These are phyloP conservation scores for Cubamyces sp. DNA, from an alignment of 768 basidiomycete genomes.

Conservation along the genomic window DNA sequence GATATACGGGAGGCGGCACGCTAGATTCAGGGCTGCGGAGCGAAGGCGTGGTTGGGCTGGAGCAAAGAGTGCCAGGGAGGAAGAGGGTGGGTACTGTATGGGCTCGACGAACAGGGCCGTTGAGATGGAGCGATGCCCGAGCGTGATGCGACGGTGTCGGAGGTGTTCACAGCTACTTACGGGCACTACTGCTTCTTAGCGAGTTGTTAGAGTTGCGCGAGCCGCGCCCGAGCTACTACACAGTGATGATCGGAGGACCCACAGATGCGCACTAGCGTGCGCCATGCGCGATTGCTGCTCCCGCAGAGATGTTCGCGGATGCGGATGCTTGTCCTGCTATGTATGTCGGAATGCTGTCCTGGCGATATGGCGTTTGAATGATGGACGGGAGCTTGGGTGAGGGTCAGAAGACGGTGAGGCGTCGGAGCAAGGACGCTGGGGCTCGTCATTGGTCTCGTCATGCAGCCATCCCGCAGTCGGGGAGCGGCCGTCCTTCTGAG, in stretches of 20 bases:
- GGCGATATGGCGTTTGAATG: no score
- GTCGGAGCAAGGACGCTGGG: not conserved
- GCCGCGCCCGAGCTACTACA: no score
- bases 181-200: not conserved
- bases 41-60: no score
- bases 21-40: no score
- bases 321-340: not conserved
- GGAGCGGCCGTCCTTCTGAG: not conserved
- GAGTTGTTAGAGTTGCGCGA: not conserved
- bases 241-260: slow-evolving; percentile 1
- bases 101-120: not conserved
- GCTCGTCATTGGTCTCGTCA: not conserved
- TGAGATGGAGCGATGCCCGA: slow-evolving; percentile 1
- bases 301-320: not conserved
- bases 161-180: not conserved
- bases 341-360: not conserved
- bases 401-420: not conserved
- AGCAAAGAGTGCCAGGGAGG: no score
- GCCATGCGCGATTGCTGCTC: not conserved
- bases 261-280: slow-evolving; percentile 7
- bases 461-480: not conserved
- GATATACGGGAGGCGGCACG: no score
- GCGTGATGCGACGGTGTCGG: slow-evolving; percentile 1
- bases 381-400: no score
- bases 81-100: no score